Percentiles rank a stretch among this genome's conserved stretches.
Evolutionary conservation across 768 basidiomycete genomes (phyloP).

Genomic region (Phaeotremella skinneri): DNA sequence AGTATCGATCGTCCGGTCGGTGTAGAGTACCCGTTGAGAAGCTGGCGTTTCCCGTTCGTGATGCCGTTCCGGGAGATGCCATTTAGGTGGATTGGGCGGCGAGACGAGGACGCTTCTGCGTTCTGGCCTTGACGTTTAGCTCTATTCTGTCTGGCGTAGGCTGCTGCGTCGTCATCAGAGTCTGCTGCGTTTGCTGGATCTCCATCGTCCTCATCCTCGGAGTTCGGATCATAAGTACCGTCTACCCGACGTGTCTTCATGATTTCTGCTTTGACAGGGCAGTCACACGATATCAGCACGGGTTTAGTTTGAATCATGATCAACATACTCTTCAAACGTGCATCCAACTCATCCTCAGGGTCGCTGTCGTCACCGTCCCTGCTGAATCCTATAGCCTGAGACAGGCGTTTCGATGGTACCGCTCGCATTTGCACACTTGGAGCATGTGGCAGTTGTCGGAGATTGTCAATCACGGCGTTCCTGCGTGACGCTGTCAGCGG

Average conservation of each 20-base stretch:
- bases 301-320: neutral
- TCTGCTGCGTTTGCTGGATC: slow-evolving; percentile 15
- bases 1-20: neutral
- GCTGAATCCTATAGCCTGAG: slow-evolving; percentile 55
- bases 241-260: slow-evolving; percentile 12
- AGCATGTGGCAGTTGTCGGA: slow-evolving; percentile 64
- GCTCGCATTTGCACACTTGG: slow-evolving; percentile 85
- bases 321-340: slow-evolving; percentile 50
- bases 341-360: slow-evolving; percentile 53
- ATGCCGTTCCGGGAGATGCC: neutral
- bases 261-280: slow-evolving; percentile 16
- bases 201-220: slow-evolving; percentile 21
- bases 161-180: slow-evolving; percentile 16
- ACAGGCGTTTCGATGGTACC: slow-evolving; percentile 62
- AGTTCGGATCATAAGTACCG: slow-evolving; percentile 14
- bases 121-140: slow-evolving; percentile 15
- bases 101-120: slow-evolving; percentile 3
- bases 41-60: neutral
- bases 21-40: neutral
- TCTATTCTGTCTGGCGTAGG: slow-evolving; percentile 14
- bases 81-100: neutral
- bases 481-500: slow-evolving; percentile 55
- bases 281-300: neutral
- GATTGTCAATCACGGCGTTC: slow-evolving; percentile 58
- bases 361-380: slow-evolving; percentile 36